Base-by-base conservation (phyloP, 2,329 filamentous ascomycete genomes). In the Fusarium sp. region DNA sequence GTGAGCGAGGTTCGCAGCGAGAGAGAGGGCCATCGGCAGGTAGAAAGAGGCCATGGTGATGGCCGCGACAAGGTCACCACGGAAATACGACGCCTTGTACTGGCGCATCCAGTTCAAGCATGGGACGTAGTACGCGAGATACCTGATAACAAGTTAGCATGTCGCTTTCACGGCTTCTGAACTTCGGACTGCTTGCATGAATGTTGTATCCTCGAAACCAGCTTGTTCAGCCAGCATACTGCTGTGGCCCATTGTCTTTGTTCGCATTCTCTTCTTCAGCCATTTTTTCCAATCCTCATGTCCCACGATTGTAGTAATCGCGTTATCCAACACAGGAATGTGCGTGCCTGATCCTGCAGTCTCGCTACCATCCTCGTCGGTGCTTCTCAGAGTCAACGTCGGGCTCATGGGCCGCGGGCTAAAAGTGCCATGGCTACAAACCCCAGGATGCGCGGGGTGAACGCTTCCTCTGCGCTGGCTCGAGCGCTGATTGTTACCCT, bases 41-140 rank as follows among this genome's bases (percentile, higher is more conserved):
- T 99, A 99, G 81, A 99, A 96, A 25, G 94, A 97, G n/a, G 95
- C 93, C 82, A 99, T 91, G n/a, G 96, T 98, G 66, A 98, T 78
- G 47, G 95, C 94, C 11, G 95, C 91, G 15, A 97, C 84, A 18
- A 98, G 81, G 78, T 99, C 96, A 46, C 96, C 96, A 71, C 90
- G 88, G 46, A 98, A 79, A 79, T 92, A 97, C 5, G 88, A 87
- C 85, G 88, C 90, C 71, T 87, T 88, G 79, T 99, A 99, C 80
- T 97, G 93, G 51, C 84, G 85, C 65, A 97, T 90, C 96, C 96
- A 99, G 67, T 91, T 94, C 69, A 97, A 82, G 64, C 94, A 92
- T 0, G 96, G 96, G 43, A 99, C 83, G 76, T 99, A 99, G 81
- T 99, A 98, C 6, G 91, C 89, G 63, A 97, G 80, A 76, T 98